These are phyloP conservation scores for Cucumis melo DNA, from an alignment of 306 rosid genomes.

Conservation along the genomic window DNA sequence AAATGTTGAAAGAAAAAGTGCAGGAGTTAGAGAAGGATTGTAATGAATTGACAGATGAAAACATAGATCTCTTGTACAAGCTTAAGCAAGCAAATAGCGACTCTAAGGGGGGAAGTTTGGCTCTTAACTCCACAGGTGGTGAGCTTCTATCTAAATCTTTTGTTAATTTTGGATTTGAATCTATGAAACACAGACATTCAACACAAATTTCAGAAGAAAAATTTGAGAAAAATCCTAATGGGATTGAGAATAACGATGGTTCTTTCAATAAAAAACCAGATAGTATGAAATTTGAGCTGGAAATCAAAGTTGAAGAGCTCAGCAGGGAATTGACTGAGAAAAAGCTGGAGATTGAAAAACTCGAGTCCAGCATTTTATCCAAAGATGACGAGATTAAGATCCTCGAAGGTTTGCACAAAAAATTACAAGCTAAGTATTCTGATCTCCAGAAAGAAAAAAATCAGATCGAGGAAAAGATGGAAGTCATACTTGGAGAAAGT, in stretches of 20 bases:
- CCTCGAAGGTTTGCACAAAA: constrained; percentile 10
- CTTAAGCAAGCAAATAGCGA: constrained; percentile 54
- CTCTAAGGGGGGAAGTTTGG: constrained; percentile 16
- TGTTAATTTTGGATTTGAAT: constrained; percentile 37
- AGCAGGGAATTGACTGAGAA: constrained; percentile 19
- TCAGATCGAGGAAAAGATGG: constrained; percentile 22
- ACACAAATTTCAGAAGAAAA: constrained; percentile 22
- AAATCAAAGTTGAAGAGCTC: constrained; percentile 17
- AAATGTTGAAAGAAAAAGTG: constrained; percentile 55
- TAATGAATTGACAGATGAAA: constrained; percentile 87
- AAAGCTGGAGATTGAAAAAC: constrained; percentile 11
- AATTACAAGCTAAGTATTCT: constrained; percentile 21
- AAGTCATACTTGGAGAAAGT: constrained; percentile 17
- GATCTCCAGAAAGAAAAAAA: constrained; percentile 23
- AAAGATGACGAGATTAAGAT: constrained; percentile 23
- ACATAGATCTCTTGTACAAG: constrained; percentile 76
- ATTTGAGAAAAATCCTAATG: constrained; percentile 13
- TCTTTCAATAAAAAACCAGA: constrained; percentile 13
- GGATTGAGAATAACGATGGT: constrained; percentile 11
- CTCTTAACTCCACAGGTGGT: constrained; percentile 20
- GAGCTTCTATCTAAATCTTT: constrained; percentile 22
- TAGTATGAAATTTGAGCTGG: constrained; percentile 18
- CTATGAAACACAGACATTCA: constrained; percentile 22
- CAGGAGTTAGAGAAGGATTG: constrained; percentile 88
- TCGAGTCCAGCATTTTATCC: constrained; percentile 12